Evolutionary conservation across 2,329 filamentous ascomycete genomes (phyloP).

Genomic region (Phialophora tarda): DNA sequence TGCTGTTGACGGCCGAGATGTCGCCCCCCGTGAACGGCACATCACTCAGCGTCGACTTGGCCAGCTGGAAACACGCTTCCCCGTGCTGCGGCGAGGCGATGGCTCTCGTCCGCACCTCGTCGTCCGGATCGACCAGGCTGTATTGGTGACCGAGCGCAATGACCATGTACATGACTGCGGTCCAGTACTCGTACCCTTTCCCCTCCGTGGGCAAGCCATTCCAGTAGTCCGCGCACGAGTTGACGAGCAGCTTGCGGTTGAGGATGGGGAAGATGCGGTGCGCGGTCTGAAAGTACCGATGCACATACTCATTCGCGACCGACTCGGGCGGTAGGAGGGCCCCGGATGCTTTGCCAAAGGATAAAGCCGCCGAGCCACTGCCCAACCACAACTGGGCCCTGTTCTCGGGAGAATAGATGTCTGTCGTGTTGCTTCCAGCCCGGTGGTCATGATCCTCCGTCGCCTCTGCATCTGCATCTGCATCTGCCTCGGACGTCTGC

Average conservation of each 20-base stretch:
- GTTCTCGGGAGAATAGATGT: slow-evolving; percentile 16
- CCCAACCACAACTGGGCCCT: slow-evolving; percentile 16
- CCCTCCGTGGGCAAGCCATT: slow-evolving; percentile 24
- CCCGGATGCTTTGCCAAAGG: slow-evolving; percentile 15
- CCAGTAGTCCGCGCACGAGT: slow-evolving; percentile 19
- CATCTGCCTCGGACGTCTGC: slow-evolving; percentile 3
- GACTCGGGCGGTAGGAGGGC: slow-evolving; percentile 14
- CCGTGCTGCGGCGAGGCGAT: slow-evolving; percentile 13
- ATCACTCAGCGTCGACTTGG: slow-evolving; percentile 19
- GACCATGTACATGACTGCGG: slow-evolving; percentile 28
- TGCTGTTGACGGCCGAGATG: slow-evolving; percentile 26
- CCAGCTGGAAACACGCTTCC: slow-evolving; percentile 25
- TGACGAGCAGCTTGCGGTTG: slow-evolving; percentile 14
- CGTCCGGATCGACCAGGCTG: slow-evolving; percentile 25
- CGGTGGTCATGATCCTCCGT: neutral
- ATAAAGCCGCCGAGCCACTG: slow-evolving; percentile 1
- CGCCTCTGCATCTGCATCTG: neutral
- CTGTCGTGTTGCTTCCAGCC: neutral
- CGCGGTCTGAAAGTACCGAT: slow-evolving; percentile 23
- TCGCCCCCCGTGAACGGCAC: slow-evolving; percentile 28
- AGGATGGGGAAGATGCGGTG: slow-evolving; percentile 26
- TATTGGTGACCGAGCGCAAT: slow-evolving; percentile 29
- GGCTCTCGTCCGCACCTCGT: slow-evolving; percentile 8
- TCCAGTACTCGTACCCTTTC: slow-evolving; percentile 24
- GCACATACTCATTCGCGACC: slow-evolving; percentile 20